Conservation (phyloP, 345 rosid genomes). For the Gossypium longicalyx region DNA sequence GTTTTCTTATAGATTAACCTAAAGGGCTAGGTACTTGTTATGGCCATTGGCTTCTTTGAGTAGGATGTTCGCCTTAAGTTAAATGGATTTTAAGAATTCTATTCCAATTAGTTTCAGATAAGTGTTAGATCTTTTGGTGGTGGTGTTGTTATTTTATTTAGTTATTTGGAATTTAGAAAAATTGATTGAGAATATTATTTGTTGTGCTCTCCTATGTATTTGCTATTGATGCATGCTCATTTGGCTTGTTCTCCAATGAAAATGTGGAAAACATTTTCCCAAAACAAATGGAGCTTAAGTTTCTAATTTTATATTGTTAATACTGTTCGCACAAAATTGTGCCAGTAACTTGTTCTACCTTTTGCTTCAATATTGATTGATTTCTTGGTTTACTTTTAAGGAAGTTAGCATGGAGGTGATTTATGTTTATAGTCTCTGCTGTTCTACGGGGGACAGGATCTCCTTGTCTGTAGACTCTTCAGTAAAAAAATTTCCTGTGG, state of each 20-base stretch:
- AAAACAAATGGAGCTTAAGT: neutral
- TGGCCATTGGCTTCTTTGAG: neutral
- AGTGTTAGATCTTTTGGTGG: neutral
- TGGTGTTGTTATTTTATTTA: neutral
- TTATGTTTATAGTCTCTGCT: constrained; percentile 43
- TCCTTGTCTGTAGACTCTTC: constrained; percentile 47
- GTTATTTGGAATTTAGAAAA: neutral
- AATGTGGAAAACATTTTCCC: neutral
- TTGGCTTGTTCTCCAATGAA: neutral
- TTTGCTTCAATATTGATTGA: constrained; percentile 12
- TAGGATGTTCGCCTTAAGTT: neutral
- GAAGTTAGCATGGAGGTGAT: constrained; percentile 51
- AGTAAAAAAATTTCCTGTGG: constrained; percentile 47
- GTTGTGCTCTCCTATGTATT: no score
- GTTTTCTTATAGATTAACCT: neutral
- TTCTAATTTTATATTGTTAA: neutral
- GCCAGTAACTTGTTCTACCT: neutral
- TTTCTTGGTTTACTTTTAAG: constrained; percentile 37
- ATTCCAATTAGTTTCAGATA: neutral
- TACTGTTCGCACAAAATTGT: neutral
- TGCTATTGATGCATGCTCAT: neutral
- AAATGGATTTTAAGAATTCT: neutral
- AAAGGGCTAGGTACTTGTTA: neutral
- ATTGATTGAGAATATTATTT: neutral
- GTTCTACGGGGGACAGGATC: constrained; percentile 39